Percentiles rank a stretch among this genome's conserved stretches.
phyloP scores from a whole-genome alignment of 1,284 basidiomycete genomes.

The Heliocybe sulcata region DNA sequence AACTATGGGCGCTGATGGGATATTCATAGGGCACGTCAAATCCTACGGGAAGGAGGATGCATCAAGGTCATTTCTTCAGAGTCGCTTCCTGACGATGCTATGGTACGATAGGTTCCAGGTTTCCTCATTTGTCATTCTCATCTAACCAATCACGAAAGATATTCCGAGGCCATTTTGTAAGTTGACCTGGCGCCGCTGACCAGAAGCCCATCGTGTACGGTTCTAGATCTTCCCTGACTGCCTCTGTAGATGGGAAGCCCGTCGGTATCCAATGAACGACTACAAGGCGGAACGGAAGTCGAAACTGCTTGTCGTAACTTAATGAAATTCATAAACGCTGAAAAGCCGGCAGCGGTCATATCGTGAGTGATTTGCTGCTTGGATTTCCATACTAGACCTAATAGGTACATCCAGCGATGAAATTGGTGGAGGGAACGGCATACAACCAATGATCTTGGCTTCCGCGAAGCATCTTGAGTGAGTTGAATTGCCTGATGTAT shows the following conservation, averaged over 20 bases:
- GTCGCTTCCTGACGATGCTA: slow-evolving; percentile 26
- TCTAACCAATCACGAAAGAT: slow-evolving; percentile 15
- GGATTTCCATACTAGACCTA: not conserved
- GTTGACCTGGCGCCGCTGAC: too few relatives aligned
- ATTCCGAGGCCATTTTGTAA: slow-evolving; percentile 1
- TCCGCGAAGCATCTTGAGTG: slow-evolving; percentile 12
- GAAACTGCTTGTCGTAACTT: slow-evolving; percentile 28
- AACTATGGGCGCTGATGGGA: not conserved
- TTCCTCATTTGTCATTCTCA: slow-evolving; percentile 6
- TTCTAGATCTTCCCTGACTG: too few relatives aligned
- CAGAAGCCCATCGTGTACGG: too few relatives aligned
- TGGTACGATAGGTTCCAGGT: slow-evolving; percentile 8
- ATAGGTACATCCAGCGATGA: slow-evolving; percentile 25
- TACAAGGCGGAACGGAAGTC: slow-evolving; percentile 18
- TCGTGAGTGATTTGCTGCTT: slow-evolving; percentile 27
- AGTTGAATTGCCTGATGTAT: not conserved
- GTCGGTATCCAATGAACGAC: slow-evolving; percentile 11
- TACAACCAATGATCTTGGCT: slow-evolving; percentile 42
- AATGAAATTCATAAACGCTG: slow-evolving; percentile 18
- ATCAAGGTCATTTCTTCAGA: slow-evolving; percentile 32
- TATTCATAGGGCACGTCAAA: slow-evolving; percentile 27
- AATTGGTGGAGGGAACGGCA: slow-evolving; percentile 54
- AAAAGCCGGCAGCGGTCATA: slow-evolving; percentile 23
- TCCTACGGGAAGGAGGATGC: slow-evolving; percentile 35
- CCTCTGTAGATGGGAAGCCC: not conserved